Evolutionary conservation across 768 basidiomycete genomes (phyloP).

Genomic region (Serpula lacrymans): DNA sequence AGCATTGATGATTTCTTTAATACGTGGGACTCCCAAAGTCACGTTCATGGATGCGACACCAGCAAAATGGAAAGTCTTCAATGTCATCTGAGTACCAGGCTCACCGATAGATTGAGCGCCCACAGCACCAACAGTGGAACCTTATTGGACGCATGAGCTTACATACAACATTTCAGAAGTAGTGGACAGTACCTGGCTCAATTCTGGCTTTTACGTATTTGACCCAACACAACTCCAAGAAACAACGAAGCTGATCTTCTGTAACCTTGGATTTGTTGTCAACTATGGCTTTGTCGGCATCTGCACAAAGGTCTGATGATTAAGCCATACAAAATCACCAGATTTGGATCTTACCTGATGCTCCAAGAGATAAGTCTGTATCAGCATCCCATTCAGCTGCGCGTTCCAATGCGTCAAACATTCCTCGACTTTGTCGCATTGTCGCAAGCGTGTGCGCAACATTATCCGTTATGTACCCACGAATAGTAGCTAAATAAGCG

Average conservation of each 20-base stretch:
- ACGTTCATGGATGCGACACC: slow-evolving; percentile 99
- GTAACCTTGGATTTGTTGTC: slow-evolving; percentile 92
- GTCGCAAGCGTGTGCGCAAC: slow-evolving; percentile 65
- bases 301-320: slow-evolving; percentile 31
- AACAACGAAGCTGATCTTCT: slow-evolving; percentile 67
- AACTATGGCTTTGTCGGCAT: slow-evolving; percentile 68
- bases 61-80: slow-evolving; percentile 99
- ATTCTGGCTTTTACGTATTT: slow-evolving; percentile 95
- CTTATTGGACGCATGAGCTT: slow-evolving; percentile 37
- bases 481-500: slow-evolving; percentile 65
- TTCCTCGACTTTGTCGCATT: slow-evolving; percentile 67
- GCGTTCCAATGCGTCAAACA: slow-evolving; percentile 79
- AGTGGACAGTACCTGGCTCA: slow-evolving; percentile 68
- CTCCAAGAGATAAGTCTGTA: slow-evolving; percentile 74
- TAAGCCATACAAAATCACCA: not conserved
- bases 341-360: slow-evolving; percentile 50
- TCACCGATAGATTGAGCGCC: slow-evolving; percentile 99
- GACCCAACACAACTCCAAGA: slow-evolving; percentile 85
- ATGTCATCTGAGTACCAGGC: slow-evolving; percentile 98
- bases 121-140: slow-evolving; percentile 97
- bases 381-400: slow-evolving; percentile 75
- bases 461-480: slow-evolving; percentile 64
- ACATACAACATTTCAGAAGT: not conserved
- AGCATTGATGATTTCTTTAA: slow-evolving; percentile 99
- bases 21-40: slow-evolving; percentile 98